These are phyloP conservation scores for Rhexocercosporidium sp. DNA, from an alignment of 2,329 filamentous ascomycete species.

Conservation along the genomic window DNA sequence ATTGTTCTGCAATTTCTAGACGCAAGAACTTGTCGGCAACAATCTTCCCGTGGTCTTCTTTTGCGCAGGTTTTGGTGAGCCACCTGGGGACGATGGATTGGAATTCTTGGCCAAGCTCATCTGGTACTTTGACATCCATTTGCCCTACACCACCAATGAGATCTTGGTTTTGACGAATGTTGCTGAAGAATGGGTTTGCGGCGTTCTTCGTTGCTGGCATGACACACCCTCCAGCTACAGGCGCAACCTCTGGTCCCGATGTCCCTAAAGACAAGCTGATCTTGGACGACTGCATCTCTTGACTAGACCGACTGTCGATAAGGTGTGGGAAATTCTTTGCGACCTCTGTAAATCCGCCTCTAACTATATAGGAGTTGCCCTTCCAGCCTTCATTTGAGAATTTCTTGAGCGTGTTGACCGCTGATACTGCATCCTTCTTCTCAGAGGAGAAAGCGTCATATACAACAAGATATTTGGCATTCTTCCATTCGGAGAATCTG, in stretches of 20 bases:
- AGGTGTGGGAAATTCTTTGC: conserved; percentile 67
- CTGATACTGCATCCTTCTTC: conserved; percentile 78
- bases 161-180: conserved; percentile 97
- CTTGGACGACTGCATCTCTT: conserved; percentile 45
- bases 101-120: conserved; percentile 52
- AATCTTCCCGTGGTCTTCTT: conserved; percentile 74
- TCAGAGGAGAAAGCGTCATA: conserved; percentile 83
- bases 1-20: conserved; percentile 85
- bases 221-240: conserved; percentile 87
- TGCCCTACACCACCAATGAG: conserved; percentile 92
- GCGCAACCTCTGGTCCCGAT: conserved; percentile 60
- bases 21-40: conserved; percentile 83
- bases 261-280: conserved; percentile 57
- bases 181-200: conserved; percentile 90
- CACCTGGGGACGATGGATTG: conserved; percentile 69
- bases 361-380: conserved; percentile 75
- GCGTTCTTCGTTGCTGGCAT: conserved; percentile 73
- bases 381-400: conserved; percentile 84
- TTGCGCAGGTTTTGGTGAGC: conserved; percentile 72
- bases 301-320: conserved; percentile 57
- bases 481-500: conserved; percentile 78
- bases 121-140: conserved; percentile 65
- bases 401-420: conserved; percentile 90
- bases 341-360: conserved; percentile 82
- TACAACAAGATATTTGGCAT: conserved; percentile 78